These are phyloP conservation scores for Exophiala phaeomuriformis DNA, from an alignment of 2,329 filamentous ascomycete genomes.

Conservation along the genomic window DNA sequence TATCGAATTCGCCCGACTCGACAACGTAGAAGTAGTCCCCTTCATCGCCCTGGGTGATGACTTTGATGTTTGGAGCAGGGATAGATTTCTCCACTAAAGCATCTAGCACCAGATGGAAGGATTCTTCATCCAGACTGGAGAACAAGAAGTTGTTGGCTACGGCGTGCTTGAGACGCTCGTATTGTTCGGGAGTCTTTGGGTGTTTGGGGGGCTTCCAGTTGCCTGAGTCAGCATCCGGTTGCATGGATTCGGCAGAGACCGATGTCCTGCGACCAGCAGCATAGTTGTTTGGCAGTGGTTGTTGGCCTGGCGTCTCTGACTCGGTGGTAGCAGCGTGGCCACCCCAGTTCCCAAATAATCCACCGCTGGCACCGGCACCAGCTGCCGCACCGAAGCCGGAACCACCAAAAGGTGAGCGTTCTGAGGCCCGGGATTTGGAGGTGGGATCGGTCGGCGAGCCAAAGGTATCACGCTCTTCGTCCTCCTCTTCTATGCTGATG, in stretches of 20 bases:
- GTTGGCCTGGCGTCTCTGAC: slow-evolving; percentile 44
- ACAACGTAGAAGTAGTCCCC: slow-evolving; percentile 98
- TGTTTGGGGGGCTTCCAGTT: slow-evolving; percentile 86
- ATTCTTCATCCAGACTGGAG: slow-evolving; percentile 88
- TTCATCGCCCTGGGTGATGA: slow-evolving; percentile 90
- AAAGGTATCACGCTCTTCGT: slow-evolving; percentile 64
- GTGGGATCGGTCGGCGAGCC: slow-evolving; percentile 64
- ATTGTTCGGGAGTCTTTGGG: slow-evolving; percentile 73
- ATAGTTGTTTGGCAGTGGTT: slow-evolving; percentile 73
- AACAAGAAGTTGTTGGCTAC: slow-evolving; percentile 91
- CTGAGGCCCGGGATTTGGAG: slow-evolving; percentile 42
- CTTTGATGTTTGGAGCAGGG: slow-evolving; percentile 80
- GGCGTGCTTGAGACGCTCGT: slow-evolving; percentile 68
- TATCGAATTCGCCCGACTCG: slow-evolving; percentile 81
- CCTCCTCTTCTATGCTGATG: slow-evolving; percentile 68
- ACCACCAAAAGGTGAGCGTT: slow-evolving; percentile 39
- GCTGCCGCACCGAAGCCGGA: slow-evolving; percentile 51
- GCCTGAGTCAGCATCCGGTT: slow-evolving; percentile 76
- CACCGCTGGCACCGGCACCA: slow-evolving; percentile 26
- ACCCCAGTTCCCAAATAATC: slow-evolving; percentile 27
- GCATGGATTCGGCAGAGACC: slow-evolving; percentile 92
- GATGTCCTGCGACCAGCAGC: slow-evolving; percentile 80
- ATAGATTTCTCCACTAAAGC: slow-evolving; percentile 93
- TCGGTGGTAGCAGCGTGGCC: slow-evolving; percentile 13
- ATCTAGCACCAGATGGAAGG: slow-evolving; percentile 76